Evolutionary conservation across 75 land plant species (phyloP), one percentile per base, ranked within the genome.

Genomic region (Pinus taeda): DNA sequence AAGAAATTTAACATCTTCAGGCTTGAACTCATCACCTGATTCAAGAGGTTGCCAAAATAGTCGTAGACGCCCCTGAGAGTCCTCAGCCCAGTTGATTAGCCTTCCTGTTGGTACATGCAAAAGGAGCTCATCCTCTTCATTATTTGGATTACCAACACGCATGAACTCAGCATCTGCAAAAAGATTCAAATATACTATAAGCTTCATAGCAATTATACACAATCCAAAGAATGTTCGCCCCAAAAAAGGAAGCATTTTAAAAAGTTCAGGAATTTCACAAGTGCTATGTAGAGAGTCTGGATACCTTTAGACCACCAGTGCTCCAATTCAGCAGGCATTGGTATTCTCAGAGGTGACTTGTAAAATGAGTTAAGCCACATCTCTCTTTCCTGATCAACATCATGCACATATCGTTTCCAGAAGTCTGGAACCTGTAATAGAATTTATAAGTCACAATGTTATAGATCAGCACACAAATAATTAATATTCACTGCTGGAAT

Each of bases 301-400:
- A 24, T 76, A 90, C 96, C 94, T 77, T 95, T 87, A 60, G 57
- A 62, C 98, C 98, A 95, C 92, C 88, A 85, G 72, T 93, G 79
- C 80, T 93, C 96, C 79, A 95, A 91, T 76, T 95, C 98, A 70
- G 98, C 86, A 62, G 98, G 96, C 98, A 95, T 95, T 14, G 98
- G 94, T 36, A 95, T 72, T 76, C 92, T 82, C 24, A 95, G 72
- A 45, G 98, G 98, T 74, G 98, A 72, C 73, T 88, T 91, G 66
- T 86, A 84, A 76, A 93, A 95, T 39, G 94, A 91, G 67, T 95
- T 93, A 73, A 95, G 80, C 98, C 96, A 95, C 94, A 95, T 91
- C 71, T 95, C 90, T 67, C 95, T 93, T 81, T 95, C 98, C 62
- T 88, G 79, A 79, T 95, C 98, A 59, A 95, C 88, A 55, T 95